These are phyloP conservation scores for Apiospora saccharicola DNA, from an alignment of 2,329 filamentous ascomycete genomes.

Conservation along the genomic window DNA sequence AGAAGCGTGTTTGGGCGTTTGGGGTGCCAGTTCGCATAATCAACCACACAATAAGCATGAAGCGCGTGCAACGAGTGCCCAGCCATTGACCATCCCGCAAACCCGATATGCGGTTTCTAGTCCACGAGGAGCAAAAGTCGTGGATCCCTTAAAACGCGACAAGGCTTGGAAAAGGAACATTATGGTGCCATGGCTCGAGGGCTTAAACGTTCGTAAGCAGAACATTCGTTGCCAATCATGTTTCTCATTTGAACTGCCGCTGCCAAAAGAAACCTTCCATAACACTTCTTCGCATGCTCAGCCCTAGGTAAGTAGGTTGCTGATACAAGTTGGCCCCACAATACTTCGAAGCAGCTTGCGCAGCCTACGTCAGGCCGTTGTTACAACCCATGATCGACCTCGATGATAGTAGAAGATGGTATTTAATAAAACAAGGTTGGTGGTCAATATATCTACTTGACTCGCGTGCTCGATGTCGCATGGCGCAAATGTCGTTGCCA, in stretches of 20 bases:
- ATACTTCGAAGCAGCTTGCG: conserved; percentile 1
- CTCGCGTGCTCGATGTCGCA: not conserved
- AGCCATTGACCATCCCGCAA: not conserved
- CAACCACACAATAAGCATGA: not conserved
- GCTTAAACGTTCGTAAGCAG: not conserved
- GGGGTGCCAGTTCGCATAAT: not conserved
- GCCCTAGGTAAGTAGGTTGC: not conserved
- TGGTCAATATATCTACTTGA: not conserved
- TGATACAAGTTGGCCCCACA: conserved; percentile 9
- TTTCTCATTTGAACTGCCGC: not conserved
- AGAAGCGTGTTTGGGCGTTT: not conserved
- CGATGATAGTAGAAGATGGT: not conserved
- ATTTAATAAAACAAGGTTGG: not conserved
- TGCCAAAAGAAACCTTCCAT: not conserved
- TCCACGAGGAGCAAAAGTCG: not conserved
- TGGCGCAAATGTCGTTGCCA: not conserved
- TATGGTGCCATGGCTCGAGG: not conserved
- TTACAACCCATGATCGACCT: conserved; percentile 16
- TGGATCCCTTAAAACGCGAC: not conserved
- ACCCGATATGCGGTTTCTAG: not conserved
- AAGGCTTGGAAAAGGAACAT: not conserved
- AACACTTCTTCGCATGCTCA: not conserved
- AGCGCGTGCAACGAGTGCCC: not conserved
- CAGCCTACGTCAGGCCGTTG: conserved; percentile 11
- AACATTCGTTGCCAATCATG: conserved; percentile 11